Conservation (phyloP, 169 alveolate genomes). For the Cryptosporidium sp. region DNA sequence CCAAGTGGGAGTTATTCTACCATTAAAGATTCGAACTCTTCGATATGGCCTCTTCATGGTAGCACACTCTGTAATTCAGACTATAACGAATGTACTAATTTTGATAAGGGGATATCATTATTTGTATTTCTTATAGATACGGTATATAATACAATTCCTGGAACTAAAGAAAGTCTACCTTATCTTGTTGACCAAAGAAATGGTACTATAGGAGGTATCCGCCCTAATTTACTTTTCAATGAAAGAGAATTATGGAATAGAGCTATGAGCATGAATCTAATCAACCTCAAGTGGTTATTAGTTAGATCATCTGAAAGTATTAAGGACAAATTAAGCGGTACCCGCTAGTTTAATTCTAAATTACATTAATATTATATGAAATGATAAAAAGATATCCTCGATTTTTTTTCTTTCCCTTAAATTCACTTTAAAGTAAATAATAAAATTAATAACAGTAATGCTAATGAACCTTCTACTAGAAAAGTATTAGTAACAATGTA, state of each 20-base stretch:
- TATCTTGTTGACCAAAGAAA: neutral
- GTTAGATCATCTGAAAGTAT: slow-evolving; percentile 18
- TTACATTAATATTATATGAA: neutral
- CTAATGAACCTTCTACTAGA: neutral
- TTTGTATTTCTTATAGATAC: neutral
- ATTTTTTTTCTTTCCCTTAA: neutral
- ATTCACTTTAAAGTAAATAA: neutral
- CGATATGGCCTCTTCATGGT: slow-evolving; percentile 46
- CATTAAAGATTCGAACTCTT: neutral
- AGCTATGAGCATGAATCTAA: slow-evolving; percentile 55
- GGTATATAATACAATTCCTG: neutral
- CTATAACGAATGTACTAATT: slow-evolving; percentile 34
- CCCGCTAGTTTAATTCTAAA: too few species aligned
- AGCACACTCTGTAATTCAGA: slow-evolving; percentile 38
- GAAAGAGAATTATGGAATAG: slow-evolving; percentile 42
- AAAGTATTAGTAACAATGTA: neutral
- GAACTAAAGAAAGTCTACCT: slow-evolving; percentile 16
- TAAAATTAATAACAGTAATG: neutral
- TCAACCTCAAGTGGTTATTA: slow-evolving; percentile 39
- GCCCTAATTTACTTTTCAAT: slow-evolving; percentile 23
- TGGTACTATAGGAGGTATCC: slow-evolving; percentile 1
- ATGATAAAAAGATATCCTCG: too few species aligned
- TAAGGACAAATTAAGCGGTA: neutral
- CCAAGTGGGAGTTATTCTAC: slow-evolving; percentile 63
- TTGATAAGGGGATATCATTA: slow-evolving; percentile 18